Evolutionary conservation across 306 rosid genomes (phyloP).

Genomic region (Spatholobus suberectus): DNA sequence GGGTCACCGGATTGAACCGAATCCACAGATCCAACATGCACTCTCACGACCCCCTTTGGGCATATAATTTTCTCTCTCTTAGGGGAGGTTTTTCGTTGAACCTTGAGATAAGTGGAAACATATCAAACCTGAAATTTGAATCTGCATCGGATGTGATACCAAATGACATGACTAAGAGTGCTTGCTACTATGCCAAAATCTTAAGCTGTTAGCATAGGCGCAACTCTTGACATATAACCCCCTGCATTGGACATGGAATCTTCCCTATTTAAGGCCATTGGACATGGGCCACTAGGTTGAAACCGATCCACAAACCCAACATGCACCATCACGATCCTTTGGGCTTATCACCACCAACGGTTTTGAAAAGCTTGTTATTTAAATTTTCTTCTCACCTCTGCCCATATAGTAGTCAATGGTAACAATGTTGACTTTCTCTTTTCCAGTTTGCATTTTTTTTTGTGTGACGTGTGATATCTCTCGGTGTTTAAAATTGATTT

Average conservation of each 20-base stretch:
- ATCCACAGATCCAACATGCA: no score
- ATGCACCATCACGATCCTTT: background rate
- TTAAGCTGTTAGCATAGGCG: no score
- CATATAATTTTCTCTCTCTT: no score
- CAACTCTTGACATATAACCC: background rate
- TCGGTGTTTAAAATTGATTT: slow-evolving; percentile 1
- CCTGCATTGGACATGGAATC: background rate
- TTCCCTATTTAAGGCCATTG: background rate
- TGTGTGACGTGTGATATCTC: background rate
- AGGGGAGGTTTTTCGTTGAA: no score
- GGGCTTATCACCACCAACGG: background rate
- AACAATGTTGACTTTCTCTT: background rate
- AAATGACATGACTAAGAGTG: no score
- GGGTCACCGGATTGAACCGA: no score
- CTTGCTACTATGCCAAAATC: no score
- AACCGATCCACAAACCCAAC: background rate
- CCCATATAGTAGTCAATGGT: background rate
- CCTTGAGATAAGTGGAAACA: no score
- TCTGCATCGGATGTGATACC: no score
- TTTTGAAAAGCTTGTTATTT: background rate
- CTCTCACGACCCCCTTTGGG: no score
- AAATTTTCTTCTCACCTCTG: background rate
- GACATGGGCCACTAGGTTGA: background rate
- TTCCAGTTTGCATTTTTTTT: background rate
- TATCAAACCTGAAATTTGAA: no score